Evolutionary conservation across 2,329 filamentous ascomycete species (phyloP), one percentile per base, ranked within the genome.

Genomic region (Colletotrichum liaoningense): DNA sequence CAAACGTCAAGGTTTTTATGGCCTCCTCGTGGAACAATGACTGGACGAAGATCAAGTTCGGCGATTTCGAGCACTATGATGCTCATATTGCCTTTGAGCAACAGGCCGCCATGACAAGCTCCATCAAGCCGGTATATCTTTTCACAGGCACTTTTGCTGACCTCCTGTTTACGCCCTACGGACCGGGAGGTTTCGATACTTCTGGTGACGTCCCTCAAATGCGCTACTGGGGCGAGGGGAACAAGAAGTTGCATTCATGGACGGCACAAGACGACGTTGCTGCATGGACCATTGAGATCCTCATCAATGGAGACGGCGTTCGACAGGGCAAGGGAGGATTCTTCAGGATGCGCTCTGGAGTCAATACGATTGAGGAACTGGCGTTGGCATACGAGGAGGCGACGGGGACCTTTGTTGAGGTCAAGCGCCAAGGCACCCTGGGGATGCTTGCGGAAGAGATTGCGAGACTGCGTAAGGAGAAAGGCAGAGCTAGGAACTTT

Each of bases 21-120:
- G 80, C 80, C 3, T 68, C 76, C 5, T 75, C 74, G 11, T 83
- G 82, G 81, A 83, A 78, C 71, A 71, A 75, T 49, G 80, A 83
- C 68, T 83, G 81, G 81, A 77, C 73, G 0, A 75, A 75, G 14
- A 63, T 80, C 35, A 58, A 73, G 14, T 76, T 82, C 2, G 78
- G 80, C 24, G 75, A 79, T 11, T 73, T 78, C 35, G 80, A 83
- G 63, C 71, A 70, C n/a, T 84, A 84, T 73, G 81, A 84, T 68
- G 46, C 78, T 0, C 78, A 78, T 72, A 80, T 81, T 19, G 72
- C 78, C n/a, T 83, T 84, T 57, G 69, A 76, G n/a, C 75, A 78
- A 3, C 78, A 82, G 1, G 80, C 75, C n/a, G 75, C 75, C 11
- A 60, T 80, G 14, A 79, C 78, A 3, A 78, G 74, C 28, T 52